Percentiles rank a stretch among this genome's conserved stretches.
These are phyloP conservation scores for Trematosphaeria pertusa DNA, from an alignment of 2,329 filamentous ascomycete genomes.

Conservation along the genomic window DNA sequence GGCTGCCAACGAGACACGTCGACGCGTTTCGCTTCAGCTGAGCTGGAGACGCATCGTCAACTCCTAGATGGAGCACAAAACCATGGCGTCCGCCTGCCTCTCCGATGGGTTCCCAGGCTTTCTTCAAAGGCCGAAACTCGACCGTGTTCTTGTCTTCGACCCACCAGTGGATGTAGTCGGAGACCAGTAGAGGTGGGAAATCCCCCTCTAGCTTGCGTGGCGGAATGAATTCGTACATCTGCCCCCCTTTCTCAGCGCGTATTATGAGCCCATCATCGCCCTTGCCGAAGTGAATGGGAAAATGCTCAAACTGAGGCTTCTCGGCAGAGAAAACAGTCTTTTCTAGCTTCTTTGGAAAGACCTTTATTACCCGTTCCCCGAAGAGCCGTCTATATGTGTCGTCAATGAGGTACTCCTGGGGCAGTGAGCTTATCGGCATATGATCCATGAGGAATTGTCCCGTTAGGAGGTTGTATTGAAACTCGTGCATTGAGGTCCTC, in stretches of 20 bases:
- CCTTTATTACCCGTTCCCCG: too few relatives aligned
- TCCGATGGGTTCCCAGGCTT: constrained; percentile 15
- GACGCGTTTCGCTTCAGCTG: constrained; percentile 10
- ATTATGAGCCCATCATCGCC: constrained; percentile 34
- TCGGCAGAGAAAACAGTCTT: constrained; percentile 50
- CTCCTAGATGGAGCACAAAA: constrained; percentile 23
- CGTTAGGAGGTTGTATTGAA: too few relatives aligned
- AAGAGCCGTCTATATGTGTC: too few relatives aligned
- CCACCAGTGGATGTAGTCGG: constrained; percentile 37
- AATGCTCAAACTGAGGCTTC: constrained; percentile 41
- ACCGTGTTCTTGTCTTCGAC: constrained; percentile 9
- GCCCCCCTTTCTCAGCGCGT: constrained; percentile 10
- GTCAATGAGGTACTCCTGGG: too few relatives aligned
- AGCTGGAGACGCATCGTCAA: constrained; percentile 19
- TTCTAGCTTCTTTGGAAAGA: constrained; percentile 41
- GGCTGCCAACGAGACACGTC: constrained; percentile 12
- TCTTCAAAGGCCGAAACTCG: constrained; percentile 12
- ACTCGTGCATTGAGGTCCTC: too few relatives aligned
- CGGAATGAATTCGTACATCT: constrained; percentile 46
- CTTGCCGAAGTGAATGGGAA: constrained; percentile 15
- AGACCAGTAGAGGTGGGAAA: constrained; percentile 43
- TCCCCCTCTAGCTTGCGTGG: constrained; percentile 24
- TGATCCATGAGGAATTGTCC: too few relatives aligned
- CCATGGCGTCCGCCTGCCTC: too few relatives aligned
- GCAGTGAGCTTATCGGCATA: too few relatives aligned